Evolutionary conservation across 371 early-diverging fungal genomes (phyloP).

Genomic region (Blastocladiella emersonii): DNA sequence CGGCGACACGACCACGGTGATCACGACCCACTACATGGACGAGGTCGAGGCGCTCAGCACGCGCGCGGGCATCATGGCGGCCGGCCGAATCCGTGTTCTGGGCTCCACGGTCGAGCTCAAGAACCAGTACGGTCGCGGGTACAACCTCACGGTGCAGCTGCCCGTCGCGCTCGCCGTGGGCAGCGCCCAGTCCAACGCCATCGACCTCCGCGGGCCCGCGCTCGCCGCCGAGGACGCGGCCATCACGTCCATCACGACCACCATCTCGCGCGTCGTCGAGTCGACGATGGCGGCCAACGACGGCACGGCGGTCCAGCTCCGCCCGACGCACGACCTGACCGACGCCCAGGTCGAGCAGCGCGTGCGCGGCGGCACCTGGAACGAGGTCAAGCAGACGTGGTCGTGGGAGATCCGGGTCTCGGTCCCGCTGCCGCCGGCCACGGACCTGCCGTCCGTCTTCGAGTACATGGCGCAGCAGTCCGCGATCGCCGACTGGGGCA

Average conservation of each 20-base stretch:
- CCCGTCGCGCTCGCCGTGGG: neutral
- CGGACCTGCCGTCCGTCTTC: neutral
- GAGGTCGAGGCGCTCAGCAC: conserved; percentile 28
- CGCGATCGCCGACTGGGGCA: neutral
- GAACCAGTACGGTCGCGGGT: conserved; percentile 21
- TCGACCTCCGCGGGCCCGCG: neutral
- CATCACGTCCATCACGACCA: too few relatives aligned
- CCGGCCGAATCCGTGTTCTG: conserved; percentile 27
- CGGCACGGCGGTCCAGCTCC: neutral
- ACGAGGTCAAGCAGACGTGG: neutral
- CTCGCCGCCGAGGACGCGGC: neutral
- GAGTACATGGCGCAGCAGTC: neutral
- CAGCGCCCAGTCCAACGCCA: neutral
- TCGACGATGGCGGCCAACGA: neutral
- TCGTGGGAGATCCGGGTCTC: neutral
- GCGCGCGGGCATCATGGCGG: conserved; percentile 32
- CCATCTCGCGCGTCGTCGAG: too few relatives aligned
- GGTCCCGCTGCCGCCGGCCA: neutral
- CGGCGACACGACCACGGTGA: conserved; percentile 20
- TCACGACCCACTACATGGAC: conserved; percentile 30
- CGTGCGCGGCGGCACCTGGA: neutral
- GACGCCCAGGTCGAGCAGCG: neutral
- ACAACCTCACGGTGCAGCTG: neutral
- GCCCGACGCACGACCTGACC: neutral
- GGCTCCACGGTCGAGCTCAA: conserved; percentile 30